Conservation (phyloP, 2,329 filamentous ascomycete species). For the Alternaria burnsii region DNA sequence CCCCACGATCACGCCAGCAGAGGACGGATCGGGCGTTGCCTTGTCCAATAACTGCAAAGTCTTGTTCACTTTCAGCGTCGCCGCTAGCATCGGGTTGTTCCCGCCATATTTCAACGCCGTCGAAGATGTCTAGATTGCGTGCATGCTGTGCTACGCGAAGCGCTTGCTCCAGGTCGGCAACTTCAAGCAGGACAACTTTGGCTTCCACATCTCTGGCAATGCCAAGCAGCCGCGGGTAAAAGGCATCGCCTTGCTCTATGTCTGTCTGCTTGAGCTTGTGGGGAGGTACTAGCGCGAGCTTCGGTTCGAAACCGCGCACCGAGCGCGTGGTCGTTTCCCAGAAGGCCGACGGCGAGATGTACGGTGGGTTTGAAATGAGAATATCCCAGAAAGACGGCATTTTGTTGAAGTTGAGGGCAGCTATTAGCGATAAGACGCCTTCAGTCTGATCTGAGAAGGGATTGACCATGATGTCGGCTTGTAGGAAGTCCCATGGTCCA, state of each 20-base stretch:
- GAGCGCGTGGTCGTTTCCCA: constrained; percentile 71
- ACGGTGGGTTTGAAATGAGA: constrained; percentile 88
- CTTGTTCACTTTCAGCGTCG: constrained; percentile 6
- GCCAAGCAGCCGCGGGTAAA: constrained; percentile 72
- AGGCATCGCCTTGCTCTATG: constrained; percentile 60
- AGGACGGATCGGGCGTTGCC: constrained; percentile 57
- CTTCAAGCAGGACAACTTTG: constrained; percentile 71
- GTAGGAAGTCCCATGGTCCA: constrained; percentile 56
- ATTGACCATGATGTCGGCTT: constrained; percentile 57
- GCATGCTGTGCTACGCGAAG: constrained; percentile 65
- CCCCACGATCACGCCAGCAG: constrained; percentile 49
- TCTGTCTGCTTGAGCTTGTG: constrained; percentile 23
- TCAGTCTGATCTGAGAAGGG: constrained; percentile 56
- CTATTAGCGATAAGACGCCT: constrained; percentile 22
- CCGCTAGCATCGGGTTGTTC: constrained; percentile 58
- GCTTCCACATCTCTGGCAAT: constrained; percentile 62
- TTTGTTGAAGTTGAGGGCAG: constrained; percentile 21
- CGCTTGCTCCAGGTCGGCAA: constrained; percentile 75
- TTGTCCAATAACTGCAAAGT: constrained; percentile 45
- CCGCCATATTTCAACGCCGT: constrained; percentile 72
- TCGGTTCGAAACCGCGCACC: constrained; percentile 84
- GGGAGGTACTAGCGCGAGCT: constrained; percentile 72
- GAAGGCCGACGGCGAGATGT: constrained; percentile 75
- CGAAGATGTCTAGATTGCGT: constrained; percentile 35
- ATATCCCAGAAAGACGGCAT: constrained; percentile 61